Conservation (phyloP, 495 filamentous ascomycete species). For the Penicillium angulare region DNA sequence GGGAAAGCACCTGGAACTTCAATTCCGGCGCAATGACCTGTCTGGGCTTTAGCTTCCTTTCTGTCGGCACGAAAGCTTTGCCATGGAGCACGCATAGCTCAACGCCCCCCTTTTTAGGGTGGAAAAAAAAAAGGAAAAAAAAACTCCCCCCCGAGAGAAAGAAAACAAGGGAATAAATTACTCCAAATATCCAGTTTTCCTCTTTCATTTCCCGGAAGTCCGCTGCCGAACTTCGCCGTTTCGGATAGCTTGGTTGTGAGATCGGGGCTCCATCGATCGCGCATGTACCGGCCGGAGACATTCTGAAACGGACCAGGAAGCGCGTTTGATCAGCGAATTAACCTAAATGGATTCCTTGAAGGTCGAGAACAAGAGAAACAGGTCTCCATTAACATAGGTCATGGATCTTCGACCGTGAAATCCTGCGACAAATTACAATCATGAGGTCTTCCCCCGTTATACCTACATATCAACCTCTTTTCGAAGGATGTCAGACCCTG, state of each 20-base stretch:
- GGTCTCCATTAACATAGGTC: too few relatives aligned
- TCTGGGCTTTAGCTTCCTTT: slow-evolving; percentile 7
- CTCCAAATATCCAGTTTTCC: too few relatives aligned
- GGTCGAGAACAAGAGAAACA: not conserved
- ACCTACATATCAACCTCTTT: too few relatives aligned
- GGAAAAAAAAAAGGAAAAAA: not conserved
- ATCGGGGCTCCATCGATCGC: not conserved
- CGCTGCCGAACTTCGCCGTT: too few relatives aligned
- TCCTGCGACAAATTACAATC: too few relatives aligned
- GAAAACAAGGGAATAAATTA: not conserved
- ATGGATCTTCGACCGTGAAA: too few relatives aligned
- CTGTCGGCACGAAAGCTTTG: not conserved
- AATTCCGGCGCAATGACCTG: slow-evolving; percentile 20
- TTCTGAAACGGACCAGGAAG: not conserved
- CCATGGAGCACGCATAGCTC: too few relatives aligned
- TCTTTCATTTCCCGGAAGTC: not conserved
- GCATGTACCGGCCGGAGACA: not conserved
- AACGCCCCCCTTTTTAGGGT: not conserved
- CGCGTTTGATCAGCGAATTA: not conserved
- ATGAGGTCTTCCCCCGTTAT: too few relatives aligned
- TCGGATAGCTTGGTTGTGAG: not conserved
- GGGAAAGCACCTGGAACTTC: slow-evolving; percentile 12
- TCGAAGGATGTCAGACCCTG: too few relatives aligned
- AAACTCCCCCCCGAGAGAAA: not conserved
- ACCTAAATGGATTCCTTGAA: not conserved